phyloP scores from a whole-genome alignment of 73 alveolate genomes.

The Paramecium tetraurelia region DNA sequence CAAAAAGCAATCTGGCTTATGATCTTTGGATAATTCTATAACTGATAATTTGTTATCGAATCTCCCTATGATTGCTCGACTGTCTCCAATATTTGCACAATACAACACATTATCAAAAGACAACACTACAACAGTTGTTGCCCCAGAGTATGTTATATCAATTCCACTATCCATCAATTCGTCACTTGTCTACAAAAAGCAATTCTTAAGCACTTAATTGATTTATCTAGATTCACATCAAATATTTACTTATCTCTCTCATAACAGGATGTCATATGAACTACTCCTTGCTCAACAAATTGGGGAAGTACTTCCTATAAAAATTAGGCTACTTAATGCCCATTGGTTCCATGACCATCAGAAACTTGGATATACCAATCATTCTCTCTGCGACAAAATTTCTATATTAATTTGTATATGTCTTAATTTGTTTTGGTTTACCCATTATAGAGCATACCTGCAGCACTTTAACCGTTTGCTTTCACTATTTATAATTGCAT shows the following conservation, averaged over 20 bases:
- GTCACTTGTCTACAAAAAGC: slow-evolving; percentile 53
- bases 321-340: slow-evolving; percentile 48
- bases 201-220: background rate
- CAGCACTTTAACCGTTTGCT: slow-evolving; percentile 3
- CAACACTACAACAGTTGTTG: slow-evolving; percentile 64
- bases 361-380: slow-evolving; percentile 51
- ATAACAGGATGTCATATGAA: background rate
- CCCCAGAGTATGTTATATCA: slow-evolving; percentile 66
- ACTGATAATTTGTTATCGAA: slow-evolving; percentile 4
- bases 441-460: slow-evolving; percentile 51
- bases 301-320: slow-evolving; percentile 49
- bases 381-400: slow-evolving; percentile 8
- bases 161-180: slow-evolving; percentile 58
- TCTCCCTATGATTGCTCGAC: slow-evolving; percentile 63
- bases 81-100: slow-evolving; percentile 75
- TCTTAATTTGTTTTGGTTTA: slow-evolving; percentile 56
- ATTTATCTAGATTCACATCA: background rate
- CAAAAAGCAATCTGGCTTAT: slow-evolving; percentile 89
- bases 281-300: slow-evolving; percentile 3
- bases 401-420: background rate
- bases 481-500: background rate
- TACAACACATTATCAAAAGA: slow-evolving; percentile 45
- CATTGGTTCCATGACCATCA: slow-evolving; percentile 64
- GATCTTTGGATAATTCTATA: slow-evolving; percentile 75
- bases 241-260: slow-evolving; percentile 22